Evolutionary conservation across 23 red algal genomes (phyloP).

Genomic region (Rhodosorus marinus): DNA sequence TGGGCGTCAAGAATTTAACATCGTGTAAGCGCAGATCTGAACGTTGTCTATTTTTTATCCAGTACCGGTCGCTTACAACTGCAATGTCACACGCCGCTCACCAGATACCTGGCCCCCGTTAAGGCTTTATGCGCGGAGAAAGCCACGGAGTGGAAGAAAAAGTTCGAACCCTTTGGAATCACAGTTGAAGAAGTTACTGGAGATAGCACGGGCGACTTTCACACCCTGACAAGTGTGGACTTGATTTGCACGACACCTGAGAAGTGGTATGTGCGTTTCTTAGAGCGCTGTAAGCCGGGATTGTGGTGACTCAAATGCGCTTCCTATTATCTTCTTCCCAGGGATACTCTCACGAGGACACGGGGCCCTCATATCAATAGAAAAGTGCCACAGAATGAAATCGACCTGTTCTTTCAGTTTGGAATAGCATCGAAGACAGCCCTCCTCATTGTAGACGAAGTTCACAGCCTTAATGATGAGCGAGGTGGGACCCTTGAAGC

Average conservation of each 20-base stretch:
- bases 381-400: slow-evolving; percentile 1
- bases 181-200: background rate
- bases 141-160: background rate
- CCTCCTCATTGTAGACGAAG: slow-evolving; percentile 45
- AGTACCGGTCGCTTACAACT: background rate
- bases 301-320: background rate
- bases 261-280: slow-evolving; percentile 1
- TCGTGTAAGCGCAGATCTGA: background rate
- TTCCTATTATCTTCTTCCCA: background rate
- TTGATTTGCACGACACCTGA: slow-evolving; percentile 1
- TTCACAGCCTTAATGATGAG: slow-evolving; percentile 31
- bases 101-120: slow-evolving; percentile 1
- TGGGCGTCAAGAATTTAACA: background rate
- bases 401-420: background rate
- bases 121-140: slow-evolving; percentile 4
- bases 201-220: background rate
- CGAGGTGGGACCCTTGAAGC: slow-evolving; percentile 37
- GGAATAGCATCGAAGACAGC: background rate
- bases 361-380: slow-evolving; percentile 13
- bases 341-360: slow-evolving; percentile 15
- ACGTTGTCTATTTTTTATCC: background rate
- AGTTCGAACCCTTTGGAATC: background rate
- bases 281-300: slow-evolving; percentile 12
- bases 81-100: slow-evolving; percentile 11
- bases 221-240: background rate